Percentiles rank a stretch among this genome's conserved stretches.
These are phyloP conservation scores for Agaricus subrufescens DNA, from an alignment of 768 basidiomycete species.

Conservation along the genomic window DNA sequence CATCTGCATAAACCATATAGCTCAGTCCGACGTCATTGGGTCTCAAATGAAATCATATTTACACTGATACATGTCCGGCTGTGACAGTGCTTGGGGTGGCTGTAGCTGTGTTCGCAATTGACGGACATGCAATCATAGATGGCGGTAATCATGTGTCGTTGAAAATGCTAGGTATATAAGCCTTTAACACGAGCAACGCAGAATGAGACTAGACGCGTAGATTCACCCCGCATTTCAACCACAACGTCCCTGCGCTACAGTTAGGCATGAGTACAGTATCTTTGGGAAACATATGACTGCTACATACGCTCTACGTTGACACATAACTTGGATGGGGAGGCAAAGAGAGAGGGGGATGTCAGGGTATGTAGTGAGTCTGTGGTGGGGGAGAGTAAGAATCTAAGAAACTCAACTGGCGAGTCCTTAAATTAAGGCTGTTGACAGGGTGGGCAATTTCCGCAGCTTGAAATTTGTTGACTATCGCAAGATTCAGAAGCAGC, in stretches of 20 bases:
- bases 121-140: constrained; percentile 70
- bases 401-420: constrained; percentile 9
- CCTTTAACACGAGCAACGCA: constrained; percentile 9
- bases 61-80: constrained; percentile 54
- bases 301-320: constrained; percentile 72
- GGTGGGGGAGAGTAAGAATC: constrained; percentile 8
- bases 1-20: constrained; percentile 37
- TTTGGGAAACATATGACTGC: constrained; percentile 8
- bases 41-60: constrained; percentile 17
- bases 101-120: constrained; percentile 59
- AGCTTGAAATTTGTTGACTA: constrained; percentile 7
- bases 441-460: constrained; percentile 8
- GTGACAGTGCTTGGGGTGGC: constrained; percentile 54
- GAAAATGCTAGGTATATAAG: constrained; percentile 56
- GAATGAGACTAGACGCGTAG: constrained; percentile 2
- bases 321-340: constrained; percentile 41
- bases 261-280: constrained; percentile 8
- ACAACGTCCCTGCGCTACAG: constrained; percentile 69
- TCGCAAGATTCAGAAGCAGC: constrained; percentile 9
- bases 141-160: constrained; percentile 67
- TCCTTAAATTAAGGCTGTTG: constrained; percentile 5
- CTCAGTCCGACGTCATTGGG: not conserved
- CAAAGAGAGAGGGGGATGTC: constrained; percentile 3
- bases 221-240: constrained; percentile 65
- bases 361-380: not conserved